Base-by-base conservation (phyloP, 805 yeast species). In the Candida ulmi region DNA sequence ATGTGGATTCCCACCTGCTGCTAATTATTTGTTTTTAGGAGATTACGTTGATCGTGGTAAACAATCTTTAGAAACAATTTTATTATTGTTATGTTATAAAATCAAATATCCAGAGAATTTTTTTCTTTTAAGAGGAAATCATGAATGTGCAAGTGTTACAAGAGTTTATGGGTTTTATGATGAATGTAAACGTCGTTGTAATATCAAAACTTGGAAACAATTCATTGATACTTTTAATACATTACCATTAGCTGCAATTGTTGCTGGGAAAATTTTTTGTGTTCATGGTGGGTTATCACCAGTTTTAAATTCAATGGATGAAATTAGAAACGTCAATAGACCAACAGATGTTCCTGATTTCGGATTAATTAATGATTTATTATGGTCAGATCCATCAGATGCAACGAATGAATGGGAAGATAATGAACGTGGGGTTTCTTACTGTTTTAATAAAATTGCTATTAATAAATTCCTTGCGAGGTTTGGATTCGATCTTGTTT, bases 21-120 rank as follows among this genome's bases (percentile, higher is more conserved):
- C 96, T 12, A 93, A 93, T 62, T 93, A 88, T 63, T 67, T 93
- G 49, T 91, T 93, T 54, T 63, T 93, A 35, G 99, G 99, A 23
- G 99, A 93, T 64, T 93, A 93, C 61, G 99, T 93, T 35, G 99
- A 93, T 65, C 75, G 99, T 50, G 99, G 99, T 42, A 93, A 93
- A 62, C 99, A 93, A 64, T 83, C 95, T 3, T 67, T 93, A 41
- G 99, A 93, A 61, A 93, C 99, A 0, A 88, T 93, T 17, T 66
- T 91, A 44, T 68, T 93, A 35, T 69, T 93, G 44, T 69, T 93
- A 38, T 90, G 97, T 62, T 93, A 88, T 68, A 93, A 93, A 61
- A 90, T 93, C 62, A 91, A 91, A 62, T 91, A 88, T 55, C 98
- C 99, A 0, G 97, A 93, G 56, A 91, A 91, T 65, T 90, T 93